These are phyloP conservation scores for Termitomyces sp. DNA, from an alignment of 768 basidiomycete species.

Conservation along the genomic window DNA sequence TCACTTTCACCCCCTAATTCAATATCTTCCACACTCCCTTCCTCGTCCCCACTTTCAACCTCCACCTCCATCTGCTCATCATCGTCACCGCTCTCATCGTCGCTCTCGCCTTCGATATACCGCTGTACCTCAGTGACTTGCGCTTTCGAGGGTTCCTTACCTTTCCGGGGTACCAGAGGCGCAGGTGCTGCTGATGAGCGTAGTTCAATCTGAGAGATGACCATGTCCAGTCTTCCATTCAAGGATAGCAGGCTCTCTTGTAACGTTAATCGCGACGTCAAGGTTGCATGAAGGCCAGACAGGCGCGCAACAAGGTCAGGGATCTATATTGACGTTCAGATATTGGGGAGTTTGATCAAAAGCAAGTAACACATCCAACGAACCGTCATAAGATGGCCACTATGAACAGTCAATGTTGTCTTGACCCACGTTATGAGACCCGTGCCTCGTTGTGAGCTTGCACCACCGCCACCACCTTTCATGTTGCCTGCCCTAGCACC, in stretches of 20 bases:
- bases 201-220: slow-evolving; percentile 90
- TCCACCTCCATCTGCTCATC: slow-evolving; percentile 55
- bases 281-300: slow-evolving; percentile 76
- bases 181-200: slow-evolving; percentile 71
- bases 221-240: slow-evolving; percentile 89
- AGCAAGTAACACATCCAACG: slow-evolving; percentile 1
- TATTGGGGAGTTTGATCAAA: slow-evolving; percentile 8
- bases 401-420: slow-evolving; percentile 80
- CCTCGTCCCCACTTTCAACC: slow-evolving; percentile 64
- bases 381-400: slow-evolving; percentile 93
- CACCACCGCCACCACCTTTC: slow-evolving; percentile 77
- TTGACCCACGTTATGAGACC: slow-evolving; percentile 76
- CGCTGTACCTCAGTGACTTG: slow-evolving; percentile 38
- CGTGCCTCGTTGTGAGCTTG: slow-evolving; percentile 73
- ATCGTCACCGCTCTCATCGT: slow-evolving; percentile 49
- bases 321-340: slow-evolving; percentile 50
- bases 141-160: slow-evolving; percentile 29
- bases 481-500: slow-evolving; percentile 67
- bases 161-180: slow-evolving; percentile 41
- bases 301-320: slow-evolving; percentile 89
- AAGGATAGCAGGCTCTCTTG: slow-evolving; percentile 84
- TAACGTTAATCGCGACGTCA: slow-evolving; percentile 75
- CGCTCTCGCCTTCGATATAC: slow-evolving; percentile 83
- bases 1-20: slow-evolving; percentile 67
- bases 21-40: slow-evolving; percentile 76